Base-by-base conservation (phyloP, 1,139 yeast species). In the Kurtzmaniella quercitrusa region DNA sequence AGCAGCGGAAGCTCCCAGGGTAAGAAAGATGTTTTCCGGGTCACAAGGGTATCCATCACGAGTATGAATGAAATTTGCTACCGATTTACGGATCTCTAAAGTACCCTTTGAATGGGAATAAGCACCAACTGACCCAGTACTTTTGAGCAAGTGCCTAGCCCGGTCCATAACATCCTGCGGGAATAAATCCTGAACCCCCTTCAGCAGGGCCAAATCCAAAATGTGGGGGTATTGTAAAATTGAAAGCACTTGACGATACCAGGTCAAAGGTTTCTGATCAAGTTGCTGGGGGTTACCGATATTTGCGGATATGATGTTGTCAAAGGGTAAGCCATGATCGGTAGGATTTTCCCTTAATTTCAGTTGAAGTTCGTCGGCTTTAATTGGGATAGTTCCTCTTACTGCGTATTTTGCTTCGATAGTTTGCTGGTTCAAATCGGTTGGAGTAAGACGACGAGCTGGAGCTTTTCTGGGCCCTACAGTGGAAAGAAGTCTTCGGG, bases 251-350 rank as follows among this genome's bases (percentile, higher is more conserved):
- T 91, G 95, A 58, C 98, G 78, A 66, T 89, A 90, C 73, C 94
- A 94, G n/a, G 96, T 88, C 57, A 93, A 72, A 1, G 98, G 98
- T 56, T 82, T 77, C 65, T 93, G 99, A 55, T 88, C 93, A 57
- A 93, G 75, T 61, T 91, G 98, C 64, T 93, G 98, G 1, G 98
- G 98, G 61, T 94, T 94, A 31, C 98, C 98, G 50, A 93, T 93
- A 63, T 94, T 93, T 49, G 97, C 95, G 56, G 81, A 82, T 58
- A 93, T 83, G 53, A 93, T 88, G 49, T 77, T 68, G 40, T 76
- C 70, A 59, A 90, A 94, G 1, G 96, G 95, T 49, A 89, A 68
- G 2, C 87, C 79, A 33, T 71, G 74, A 17, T 84, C 82, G 41
- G 77, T 70, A 1, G 73, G 68, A 40, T 67, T 59, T 25, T 63